Evolutionary conservation across 2,329 filamentous ascomycete species (phyloP).

Genomic region (Fonsecaea monophora): DNA sequence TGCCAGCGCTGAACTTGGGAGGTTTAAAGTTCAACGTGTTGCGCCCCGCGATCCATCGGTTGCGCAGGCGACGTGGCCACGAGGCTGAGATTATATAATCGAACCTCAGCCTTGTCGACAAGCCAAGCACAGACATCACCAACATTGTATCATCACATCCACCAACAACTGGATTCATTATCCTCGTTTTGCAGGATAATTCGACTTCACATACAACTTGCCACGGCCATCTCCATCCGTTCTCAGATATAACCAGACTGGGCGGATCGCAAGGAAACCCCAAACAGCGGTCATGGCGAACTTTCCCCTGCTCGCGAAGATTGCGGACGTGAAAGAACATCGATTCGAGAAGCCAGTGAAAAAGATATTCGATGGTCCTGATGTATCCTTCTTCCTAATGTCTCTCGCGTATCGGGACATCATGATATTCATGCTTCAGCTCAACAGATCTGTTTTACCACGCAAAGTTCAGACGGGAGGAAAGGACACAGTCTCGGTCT

Average conservation of each 20-base stretch:
- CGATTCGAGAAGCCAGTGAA: constrained; percentile 74
- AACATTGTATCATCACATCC: not conserved
- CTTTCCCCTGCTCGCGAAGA: constrained; percentile 19
- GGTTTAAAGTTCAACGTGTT: not conserved
- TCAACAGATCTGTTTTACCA: constrained; percentile 86
- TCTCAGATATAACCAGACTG: too few species aligned
- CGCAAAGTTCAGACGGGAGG: constrained; percentile 52
- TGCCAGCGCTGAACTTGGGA: not conserved
- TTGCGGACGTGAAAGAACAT: constrained; percentile 48
- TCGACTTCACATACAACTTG: not conserved
- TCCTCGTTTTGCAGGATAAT: not conserved
- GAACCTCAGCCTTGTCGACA: not conserved
- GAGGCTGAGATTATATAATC: not conserved
- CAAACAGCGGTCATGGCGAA: constrained; percentile 17
- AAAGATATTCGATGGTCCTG: constrained; percentile 80
- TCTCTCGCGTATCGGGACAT: constrained; percentile 87
- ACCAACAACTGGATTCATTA: not conserved
- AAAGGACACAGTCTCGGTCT: constrained; percentile 58
- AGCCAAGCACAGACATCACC: not conserved
- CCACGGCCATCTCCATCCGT: not conserved
- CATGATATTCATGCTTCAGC: constrained; percentile 83
- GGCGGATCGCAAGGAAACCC: too few species aligned
- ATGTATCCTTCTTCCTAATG: constrained; percentile 80
- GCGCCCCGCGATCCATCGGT: not conserved
- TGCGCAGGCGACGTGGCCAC: constrained; percentile 7